Evolutionary conservation across 805 yeast species (phyloP).

Genomic region (Kazachstania kunashirensis): DNA sequence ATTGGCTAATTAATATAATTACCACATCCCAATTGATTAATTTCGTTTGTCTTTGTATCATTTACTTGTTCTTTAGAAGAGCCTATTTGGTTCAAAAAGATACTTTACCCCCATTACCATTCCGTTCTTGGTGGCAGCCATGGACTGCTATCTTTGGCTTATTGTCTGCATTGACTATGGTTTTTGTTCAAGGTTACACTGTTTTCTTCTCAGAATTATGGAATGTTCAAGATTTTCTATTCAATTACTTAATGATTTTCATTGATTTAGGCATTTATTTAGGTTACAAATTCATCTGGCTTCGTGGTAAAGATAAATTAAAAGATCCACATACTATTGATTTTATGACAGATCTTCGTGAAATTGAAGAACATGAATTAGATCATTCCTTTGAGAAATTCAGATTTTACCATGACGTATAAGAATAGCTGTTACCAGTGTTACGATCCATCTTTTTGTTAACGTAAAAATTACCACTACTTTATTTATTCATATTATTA

Average conservation of each 20-base stretch:
- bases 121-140: slow-evolving; percentile 52
- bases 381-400: slow-evolving; percentile 17
- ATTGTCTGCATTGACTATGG: slow-evolving; percentile 39
- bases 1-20: slow-evolving; percentile 63
- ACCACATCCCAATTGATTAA: slow-evolving; percentile 61
- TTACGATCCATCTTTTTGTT: no score
- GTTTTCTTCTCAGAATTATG: slow-evolving; percentile 62
- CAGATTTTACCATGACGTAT: slow-evolving; percentile 8
- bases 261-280: slow-evolving; percentile 39
- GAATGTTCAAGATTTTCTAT: slow-evolving; percentile 52
- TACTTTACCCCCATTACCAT: slow-evolving; percentile 35
- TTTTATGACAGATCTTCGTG: slow-evolving; percentile 42
- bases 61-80: slow-evolving; percentile 52
- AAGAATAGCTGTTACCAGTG: no score
- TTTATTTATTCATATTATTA: no score
- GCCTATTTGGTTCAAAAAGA: slow-evolving; percentile 47
- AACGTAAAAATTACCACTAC: no score
- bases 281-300: slow-evolving; percentile 40
- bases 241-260: slow-evolving; percentile 64
- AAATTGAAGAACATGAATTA: slow-evolving; percentile 50
- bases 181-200: slow-evolving; percentile 56
- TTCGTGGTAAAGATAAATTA: slow-evolving; percentile 37
- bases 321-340: slow-evolving; percentile 42
- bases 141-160: slow-evolving; percentile 44
- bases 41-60: slow-evolving; percentile 46